Base-by-base conservation (phyloP, 2,329 filamentous ascomycete species). In the Phialocephala subalpina region DNA sequence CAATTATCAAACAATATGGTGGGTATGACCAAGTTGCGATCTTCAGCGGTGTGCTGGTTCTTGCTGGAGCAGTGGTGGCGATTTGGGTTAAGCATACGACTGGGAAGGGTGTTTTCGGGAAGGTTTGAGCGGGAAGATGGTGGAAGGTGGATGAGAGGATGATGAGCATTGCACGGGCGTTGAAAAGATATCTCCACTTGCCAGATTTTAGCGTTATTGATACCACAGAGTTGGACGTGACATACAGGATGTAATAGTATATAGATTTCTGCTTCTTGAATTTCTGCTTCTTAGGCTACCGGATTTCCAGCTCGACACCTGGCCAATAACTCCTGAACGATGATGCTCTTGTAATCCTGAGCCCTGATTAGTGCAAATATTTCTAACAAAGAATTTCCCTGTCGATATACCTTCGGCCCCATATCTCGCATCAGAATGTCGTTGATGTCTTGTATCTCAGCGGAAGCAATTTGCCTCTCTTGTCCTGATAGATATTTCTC, bases 1-100 rank as follows among this genome's bases (percentile, higher is more conserved):
- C 86, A 11, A 81, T 91, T 27, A 80, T 90, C 9, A 77, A 75
- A 11, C 77, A 78, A 1, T 82, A 86, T 70, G 68, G 83, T 38
- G 87, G 87, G 2, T 76, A 69, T 42, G 35, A 67, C 25, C 59
- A 74, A 60, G 67, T 69, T 33, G 61, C 65, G 8, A 70, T 65
- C 18, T 73, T 75, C 29, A 74, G 73, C 65, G 74, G 71, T 2
- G 57, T 69, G 8, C 14, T 74, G 29, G 68, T 72, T n/a, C 33
- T 74, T 35, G 40, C 58, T 12, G 73, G 73, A 16, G 68, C 61
- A 2, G 49, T 70, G 52, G 55, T 55, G 3, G 47, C 63, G 11
- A n/a, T 69, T 12, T 33, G 60, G 9, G 53, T 55, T 20, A 69
- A 69, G 42, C 12, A 25, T 12, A 65, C 61, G n/a, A 65, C 61